Evolutionary conservation across 2,329 filamentous ascomycete species (phyloP), one percentile per base, ranked within the genome.

Genomic region (Trichoderma oligosporum): DNA sequence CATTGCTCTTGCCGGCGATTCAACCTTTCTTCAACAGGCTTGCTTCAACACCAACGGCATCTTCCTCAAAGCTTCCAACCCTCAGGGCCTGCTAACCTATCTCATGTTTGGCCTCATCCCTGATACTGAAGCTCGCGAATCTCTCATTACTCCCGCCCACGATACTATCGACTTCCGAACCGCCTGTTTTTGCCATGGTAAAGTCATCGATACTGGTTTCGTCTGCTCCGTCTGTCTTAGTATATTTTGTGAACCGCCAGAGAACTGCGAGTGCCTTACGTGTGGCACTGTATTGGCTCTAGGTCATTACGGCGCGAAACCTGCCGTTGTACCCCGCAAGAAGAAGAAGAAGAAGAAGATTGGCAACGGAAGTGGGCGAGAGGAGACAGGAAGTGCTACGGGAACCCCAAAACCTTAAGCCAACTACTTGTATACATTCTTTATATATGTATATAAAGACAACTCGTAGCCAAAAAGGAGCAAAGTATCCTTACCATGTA

Each of bases 181-280:
- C n/a, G 94, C 94, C 3, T 99, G 94, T 70, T 99, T 99, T 75
- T 99, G 94, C 70, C 94, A 99, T 74, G 82, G 93, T 49, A 84
- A 84, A 33, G 91, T 97, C 18, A 87, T 99, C 41, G 91, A 97
- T 72, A 84, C 92, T 1, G 94, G 92, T 7, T 99, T 90, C 70
- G 93, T 99, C 35, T 99, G 94, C 77, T 96, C 90, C 60, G 91
- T 99, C 64, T 99, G 94, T 69, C 78, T 99, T 42, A 96, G 90
- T 71, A 99, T 96, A 66, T 96, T 96, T 70, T 96, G 91, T 74
- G 78, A 83, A 65, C 71, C 80, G 1, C 82, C 82, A 1, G 71
- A 73, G 3, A 82, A 83, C 51, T 84, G 83, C 2, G 82, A 86
- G 62, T 96, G 91, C 70, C 75, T 94, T 61, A 96, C 91, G 0